Evolutionary conservation across 164 flowering plant species (phyloP), one percentile per base, ranked within the genome.

Genomic region (Vitis rupestris): DNA sequence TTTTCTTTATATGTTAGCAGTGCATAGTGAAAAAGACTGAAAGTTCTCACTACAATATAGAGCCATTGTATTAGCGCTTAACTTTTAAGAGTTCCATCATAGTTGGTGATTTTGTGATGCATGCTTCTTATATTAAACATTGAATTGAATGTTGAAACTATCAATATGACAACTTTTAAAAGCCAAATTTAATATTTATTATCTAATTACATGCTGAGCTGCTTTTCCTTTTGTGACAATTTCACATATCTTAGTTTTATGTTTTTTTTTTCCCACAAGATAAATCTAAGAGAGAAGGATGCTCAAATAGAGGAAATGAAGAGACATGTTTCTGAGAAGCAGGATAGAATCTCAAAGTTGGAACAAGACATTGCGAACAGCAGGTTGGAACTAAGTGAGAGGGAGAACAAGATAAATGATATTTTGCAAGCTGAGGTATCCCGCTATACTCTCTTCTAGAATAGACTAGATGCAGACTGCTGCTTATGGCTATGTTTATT

Each of bases 341-440:
- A 85, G 70, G 88, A 83, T 14, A 37, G 47, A 3, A 69, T 90
- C 70, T 77, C 88, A 4, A 64, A 70, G 56, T 72, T 95, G 68
- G 94, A 93, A 79, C 82, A 81, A 64, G 93, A 86, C 19, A 85
- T 95, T 69, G 79, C 83, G n/a, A 84, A 78, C 31, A 66, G 82
- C 80, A 84, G 67, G 61, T 37, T 61, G 37, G 94, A 88, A 72
- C 63, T 93, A 63, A 70, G 11, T 71, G 91, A 86, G 70, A 82
- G 50, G 70, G 93, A 90, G 73, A 81, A 68, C 58, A 85, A 76
- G 76, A 64, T 87, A 27, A 78, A 79, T 69, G 86, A 81, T 14
- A 49, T 57, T 71, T 53, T 68, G 73, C 86, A 86, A 78, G 67
- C 15, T 67, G 90, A 91, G 94, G 92, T 87, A 70, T 16, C 50